Evolutionary conservation across 148 eudicot species (phyloP).

Genomic region (Cornus kousa): DNA sequence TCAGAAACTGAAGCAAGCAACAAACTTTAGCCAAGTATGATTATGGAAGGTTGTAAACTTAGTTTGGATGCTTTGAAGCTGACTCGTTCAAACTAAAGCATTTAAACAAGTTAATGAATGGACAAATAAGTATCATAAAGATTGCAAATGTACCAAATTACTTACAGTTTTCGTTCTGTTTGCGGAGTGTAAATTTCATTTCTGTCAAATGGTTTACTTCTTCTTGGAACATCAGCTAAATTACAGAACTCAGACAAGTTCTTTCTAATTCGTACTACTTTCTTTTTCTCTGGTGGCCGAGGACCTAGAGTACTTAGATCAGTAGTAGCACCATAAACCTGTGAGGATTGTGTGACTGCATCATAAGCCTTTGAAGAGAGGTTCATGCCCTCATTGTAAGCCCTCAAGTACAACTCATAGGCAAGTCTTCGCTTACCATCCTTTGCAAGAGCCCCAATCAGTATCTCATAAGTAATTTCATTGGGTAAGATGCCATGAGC

Average conservation of each 20-base stretch:
- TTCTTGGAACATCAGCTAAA: conserved; percentile 46
- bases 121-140: too few species aligned
- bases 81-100: neutral
- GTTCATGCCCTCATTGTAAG: conserved; percentile 46
- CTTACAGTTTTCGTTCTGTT: conserved; percentile 20
- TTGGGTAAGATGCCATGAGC: conserved; percentile 51
- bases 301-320: conserved; percentile 57
- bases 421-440: conserved; percentile 90
- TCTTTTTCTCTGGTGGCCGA: conserved; percentile 63
- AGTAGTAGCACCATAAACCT: conserved; percentile 44
- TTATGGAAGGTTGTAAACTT: neutral
- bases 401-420: conserved; percentile 70
- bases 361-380: conserved; percentile 77
- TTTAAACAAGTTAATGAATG: too few species aligned
- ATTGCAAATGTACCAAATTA: neutral
- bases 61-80: neutral
- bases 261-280: conserved; percentile 37
- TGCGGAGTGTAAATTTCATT: conserved; percentile 34
- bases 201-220: conserved; percentile 45
- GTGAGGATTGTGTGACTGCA: conserved; percentile 48
- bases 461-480: conserved; percentile 67
- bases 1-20: neutral
- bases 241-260: conserved; percentile 35
- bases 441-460: conserved; percentile 71
- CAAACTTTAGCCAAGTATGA: neutral